Evolutionary conservation across 2,329 filamentous ascomycete species (phyloP).

Genomic region (Didymosphaeria variabile): DNA sequence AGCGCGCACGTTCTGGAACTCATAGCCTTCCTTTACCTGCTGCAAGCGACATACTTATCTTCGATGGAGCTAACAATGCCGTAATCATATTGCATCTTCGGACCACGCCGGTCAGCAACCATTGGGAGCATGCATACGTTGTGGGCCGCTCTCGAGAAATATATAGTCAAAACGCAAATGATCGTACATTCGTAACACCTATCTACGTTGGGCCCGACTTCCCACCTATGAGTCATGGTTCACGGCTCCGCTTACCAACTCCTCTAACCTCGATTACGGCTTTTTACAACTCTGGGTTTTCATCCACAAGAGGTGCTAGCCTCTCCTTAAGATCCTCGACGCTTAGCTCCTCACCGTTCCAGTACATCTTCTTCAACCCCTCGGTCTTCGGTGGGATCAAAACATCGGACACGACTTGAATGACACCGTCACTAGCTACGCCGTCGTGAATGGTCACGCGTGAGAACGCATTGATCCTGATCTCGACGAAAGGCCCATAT

Average conservation of each 20-base stretch:
- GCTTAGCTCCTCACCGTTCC: constrained; percentile 61
- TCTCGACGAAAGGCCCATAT: constrained; percentile 72
- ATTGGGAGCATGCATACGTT: background rate
- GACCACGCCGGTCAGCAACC: background rate
- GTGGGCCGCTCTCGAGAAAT: background rate
- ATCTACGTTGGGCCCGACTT: background rate
- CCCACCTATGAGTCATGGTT: background rate
- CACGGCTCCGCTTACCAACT: background rate
- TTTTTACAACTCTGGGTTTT: constrained; percentile 44
- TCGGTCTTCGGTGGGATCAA: constrained; percentile 76
- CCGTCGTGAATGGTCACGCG: constrained; percentile 74
- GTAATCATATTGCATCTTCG: background rate
- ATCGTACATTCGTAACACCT: background rate
- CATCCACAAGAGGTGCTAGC: constrained; percentile 43
- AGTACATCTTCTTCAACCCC: constrained; percentile 45
- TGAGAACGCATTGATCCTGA: constrained; percentile 79
- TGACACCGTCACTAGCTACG: constrained; percentile 79
- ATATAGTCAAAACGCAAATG: background rate
- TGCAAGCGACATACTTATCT: background rate
- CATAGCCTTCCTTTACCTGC: background rate
- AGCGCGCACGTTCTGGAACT: background rate
- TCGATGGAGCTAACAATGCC: background rate
- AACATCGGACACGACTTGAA: constrained; percentile 78
- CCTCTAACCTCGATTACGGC: background rate
- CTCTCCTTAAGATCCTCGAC: constrained; percentile 70